Evolutionary conservation across 1,139 yeast species (phyloP).

Genomic region (Zygosaccharomyces sapae): DNA sequence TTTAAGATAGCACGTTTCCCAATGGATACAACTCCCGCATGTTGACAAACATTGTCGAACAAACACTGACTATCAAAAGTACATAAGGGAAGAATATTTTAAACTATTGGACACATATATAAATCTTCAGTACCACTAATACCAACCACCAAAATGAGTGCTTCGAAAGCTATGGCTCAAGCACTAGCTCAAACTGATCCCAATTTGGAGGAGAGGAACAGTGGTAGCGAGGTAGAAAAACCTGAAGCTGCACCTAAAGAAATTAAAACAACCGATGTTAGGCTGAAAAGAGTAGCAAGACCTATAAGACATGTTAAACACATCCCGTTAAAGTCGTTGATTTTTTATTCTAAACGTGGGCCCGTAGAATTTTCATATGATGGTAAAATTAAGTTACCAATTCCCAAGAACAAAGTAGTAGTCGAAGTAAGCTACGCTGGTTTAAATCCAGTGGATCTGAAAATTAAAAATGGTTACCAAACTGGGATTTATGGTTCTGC

Average conservation of each 20-base stretch:
- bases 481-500: constrained; percentile 41
- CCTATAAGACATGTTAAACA: constrained; percentile 41
- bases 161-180: constrained; percentile 1
- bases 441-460: constrained; percentile 63
- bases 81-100: background rate
- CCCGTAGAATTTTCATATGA: constrained; percentile 42
- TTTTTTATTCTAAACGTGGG: constrained; percentile 37
- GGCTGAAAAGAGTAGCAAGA: constrained; percentile 39
- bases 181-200: constrained; percentile 15
- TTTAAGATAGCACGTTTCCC: background rate
- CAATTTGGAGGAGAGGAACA: constrained; percentile 13
- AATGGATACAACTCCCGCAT: background rate
- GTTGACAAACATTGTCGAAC: background rate
- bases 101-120: background rate
- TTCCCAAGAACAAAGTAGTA: constrained; percentile 46
- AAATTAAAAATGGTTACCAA: constrained; percentile 43
- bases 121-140: background rate
- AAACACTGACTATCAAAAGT: background rate
- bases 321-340: constrained; percentile 39
- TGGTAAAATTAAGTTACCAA: constrained; percentile 40
- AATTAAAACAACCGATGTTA: constrained; percentile 20
- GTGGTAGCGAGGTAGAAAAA: constrained; percentile 13
- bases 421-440: constrained; percentile 45
- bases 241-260: constrained; percentile 24
- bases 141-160: background rate